These are phyloP conservation scores for Rubus parviflorus DNA, from an alignment of 306 rosid genomes.

Conservation along the genomic window DNA sequence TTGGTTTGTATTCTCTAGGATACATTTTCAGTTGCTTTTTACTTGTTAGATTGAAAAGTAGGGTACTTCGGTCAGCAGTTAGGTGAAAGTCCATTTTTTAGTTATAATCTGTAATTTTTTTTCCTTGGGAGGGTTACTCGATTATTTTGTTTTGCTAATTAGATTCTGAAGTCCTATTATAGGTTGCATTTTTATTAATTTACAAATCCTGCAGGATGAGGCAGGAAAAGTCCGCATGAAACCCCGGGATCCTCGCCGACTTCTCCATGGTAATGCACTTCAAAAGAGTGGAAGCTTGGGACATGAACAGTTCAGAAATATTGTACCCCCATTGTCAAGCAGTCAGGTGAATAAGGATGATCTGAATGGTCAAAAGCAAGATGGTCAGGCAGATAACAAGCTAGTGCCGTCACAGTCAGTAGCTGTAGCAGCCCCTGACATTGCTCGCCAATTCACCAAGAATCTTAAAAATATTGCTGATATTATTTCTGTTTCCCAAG, in stretches of 20 bases:
- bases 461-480: slow-evolving; percentile 87
- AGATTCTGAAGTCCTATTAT: too few relatives aligned
- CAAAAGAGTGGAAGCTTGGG: slow-evolving; percentile 62
- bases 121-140: neutral
- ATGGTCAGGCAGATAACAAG: slow-evolving; percentile 51
- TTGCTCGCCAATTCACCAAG: slow-evolving; percentile 71
- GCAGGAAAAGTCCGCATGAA: slow-evolving; percentile 85
- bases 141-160: neutral
- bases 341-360: slow-evolving; percentile 50
- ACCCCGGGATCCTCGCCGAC: slow-evolving; percentile 97
- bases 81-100: neutral
- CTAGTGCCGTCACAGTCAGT: slow-evolving; percentile 42
- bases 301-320: slow-evolving; percentile 57
- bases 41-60: neutral
- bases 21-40: neutral
- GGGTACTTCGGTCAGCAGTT: neutral
- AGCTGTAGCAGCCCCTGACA: slow-evolving; percentile 54
- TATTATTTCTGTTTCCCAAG: slow-evolving; percentile 64
- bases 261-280: slow-evolving; percentile 61
- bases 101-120: neutral
- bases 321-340: slow-evolving; percentile 35
- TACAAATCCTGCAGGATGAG: slow-evolving; percentile 53
- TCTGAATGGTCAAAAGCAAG: slow-evolving; percentile 47
- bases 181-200: slow-evolving; percentile 6
- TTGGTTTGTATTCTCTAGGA: neutral